Evolutionary conservation across 1,284 basidiomycete species (phyloP), one percentile per base, ranked within the genome.

Genomic region (Trichosporon sp.): DNA sequence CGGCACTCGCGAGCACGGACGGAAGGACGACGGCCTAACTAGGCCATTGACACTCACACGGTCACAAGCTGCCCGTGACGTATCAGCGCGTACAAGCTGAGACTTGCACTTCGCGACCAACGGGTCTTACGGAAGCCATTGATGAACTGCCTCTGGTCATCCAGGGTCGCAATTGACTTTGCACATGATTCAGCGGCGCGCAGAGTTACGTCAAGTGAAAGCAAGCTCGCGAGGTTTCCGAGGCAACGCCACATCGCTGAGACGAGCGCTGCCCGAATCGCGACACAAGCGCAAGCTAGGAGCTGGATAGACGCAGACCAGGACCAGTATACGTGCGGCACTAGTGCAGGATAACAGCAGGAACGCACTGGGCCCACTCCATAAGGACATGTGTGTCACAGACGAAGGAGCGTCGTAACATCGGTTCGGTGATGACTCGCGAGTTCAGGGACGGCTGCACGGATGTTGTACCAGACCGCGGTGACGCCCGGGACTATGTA

Each of bases 401-500:
- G 51, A 26, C 21, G 21, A 54, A 19, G 51, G 51, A 54, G 51
- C 21, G 21, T 54, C 51, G 51, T 54, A 26, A 54, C 51, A 54
- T 54, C 51, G n/a, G 51, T 26, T 54, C 51, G 51, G 51, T 54
- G 51, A 54, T 54, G 51, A 54, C 51, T 26, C 19, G 51, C 43
- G 2, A 54, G n/a, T 6, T 26, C n/a, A 54, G 51, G 51, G 11
- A 54, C 51, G 21, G 7, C 51, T 21, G n/a, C 51, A 54, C 19
- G 51, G 7, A 21, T 19, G 21, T 26, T 54, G 51, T 26, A 26
- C n/a, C 19, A 54, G 51, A 26, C 51, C 19, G 51, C 51, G 51
- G 26, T 54, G 51, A 7, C 11, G 10, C 51, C 51, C 21, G 19
- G 21, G 10, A n/a, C 16, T 14, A 16, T 46, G 43, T 14, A 5